phyloP scores from a whole-genome alignment of 2,329 filamentous ascomycete genomes.

The Aspergillus neoniger region DNA sequence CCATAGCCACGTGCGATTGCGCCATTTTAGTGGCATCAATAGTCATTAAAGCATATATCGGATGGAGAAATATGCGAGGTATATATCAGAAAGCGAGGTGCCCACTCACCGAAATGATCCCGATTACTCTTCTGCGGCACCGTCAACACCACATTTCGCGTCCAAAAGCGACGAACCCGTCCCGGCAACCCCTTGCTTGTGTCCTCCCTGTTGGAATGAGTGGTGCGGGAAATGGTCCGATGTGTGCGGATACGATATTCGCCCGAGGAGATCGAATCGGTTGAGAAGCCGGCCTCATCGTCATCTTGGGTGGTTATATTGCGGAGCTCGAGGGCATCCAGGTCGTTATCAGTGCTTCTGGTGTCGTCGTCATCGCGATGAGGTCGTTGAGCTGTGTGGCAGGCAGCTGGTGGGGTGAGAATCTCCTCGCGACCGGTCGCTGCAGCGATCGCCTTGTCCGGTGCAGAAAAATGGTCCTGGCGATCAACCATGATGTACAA shows the following conservation, averaged over 20 bases:
- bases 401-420: neutral
- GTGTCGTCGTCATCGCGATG: slow-evolving; percentile 3
- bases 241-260: slow-evolving; percentile 32
- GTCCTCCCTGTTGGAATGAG: slow-evolving; percentile 11
- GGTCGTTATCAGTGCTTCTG: slow-evolving; percentile 1
- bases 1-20: slow-evolving; percentile 8
- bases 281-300: slow-evolving; percentile 26
- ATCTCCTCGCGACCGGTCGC: neutral
- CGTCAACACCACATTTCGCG: slow-evolving; percentile 53
- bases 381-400: neutral
- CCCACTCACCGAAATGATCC: slow-evolving; percentile 43
- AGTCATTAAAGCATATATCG: neutral
- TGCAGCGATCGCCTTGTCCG: neutral
- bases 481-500: neutral
- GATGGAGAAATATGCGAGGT: neutral
- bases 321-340: slow-evolving; percentile 32
- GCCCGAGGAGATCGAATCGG: slow-evolving; percentile 35
- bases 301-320: slow-evolving; percentile 34
- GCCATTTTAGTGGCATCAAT: neutral
- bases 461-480: neutral
- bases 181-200: slow-evolving; percentile 55
- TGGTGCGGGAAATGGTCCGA: slow-evolving; percentile 28
- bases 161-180: slow-evolving; percentile 79
- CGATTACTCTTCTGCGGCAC: slow-evolving; percentile 45
- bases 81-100: neutral